Evolutionary conservation across 352 stramenopile species (phyloP).

Genomic region (Globisporangium rhizosaccharum): DNA sequence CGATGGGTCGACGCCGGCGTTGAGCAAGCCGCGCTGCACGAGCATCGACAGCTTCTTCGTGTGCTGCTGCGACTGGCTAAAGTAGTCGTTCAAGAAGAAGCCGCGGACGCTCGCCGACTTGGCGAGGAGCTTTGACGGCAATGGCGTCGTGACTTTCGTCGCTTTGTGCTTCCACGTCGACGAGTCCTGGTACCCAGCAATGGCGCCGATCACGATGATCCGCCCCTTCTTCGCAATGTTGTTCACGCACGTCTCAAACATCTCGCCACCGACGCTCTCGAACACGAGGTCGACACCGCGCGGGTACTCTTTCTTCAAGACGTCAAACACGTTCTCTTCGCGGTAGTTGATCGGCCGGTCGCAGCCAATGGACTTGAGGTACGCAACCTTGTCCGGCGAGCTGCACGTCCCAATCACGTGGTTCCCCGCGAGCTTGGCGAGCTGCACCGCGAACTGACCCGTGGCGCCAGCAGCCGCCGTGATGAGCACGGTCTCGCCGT

Average conservation of each 20-base stretch:
- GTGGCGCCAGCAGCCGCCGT: slow-evolving; percentile 48
- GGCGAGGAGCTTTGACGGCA: slow-evolving; percentile 32
- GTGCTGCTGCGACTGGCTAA: slow-evolving; percentile 22
- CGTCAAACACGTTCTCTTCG: slow-evolving; percentile 41
- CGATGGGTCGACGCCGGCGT: slow-evolving; percentile 31
- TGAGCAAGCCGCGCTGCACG: slow-evolving; percentile 32
- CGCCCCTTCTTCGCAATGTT: slow-evolving; percentile 26
- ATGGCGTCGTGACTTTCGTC: slow-evolving; percentile 17
- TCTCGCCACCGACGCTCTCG: slow-evolving; percentile 37
- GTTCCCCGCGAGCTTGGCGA: slow-evolving; percentile 67
- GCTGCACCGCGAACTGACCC: slow-evolving; percentile 64
- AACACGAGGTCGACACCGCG: slow-evolving; percentile 39
- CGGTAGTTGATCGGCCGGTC: slow-evolving; percentile 75
- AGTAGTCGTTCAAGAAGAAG: slow-evolving; percentile 41
- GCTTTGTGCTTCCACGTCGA: slow-evolving; percentile 40
- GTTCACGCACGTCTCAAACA: slow-evolving; percentile 32
- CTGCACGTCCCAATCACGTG: slow-evolving; percentile 62
- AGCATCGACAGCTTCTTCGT: slow-evolving; percentile 38
- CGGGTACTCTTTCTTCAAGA: slow-evolving; percentile 50
- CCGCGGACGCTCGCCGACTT: slow-evolving; percentile 40
- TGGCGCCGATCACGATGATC: slow-evolving; percentile 38
- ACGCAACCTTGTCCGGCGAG: slow-evolving; percentile 74
- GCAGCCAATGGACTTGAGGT: slow-evolving; percentile 45
- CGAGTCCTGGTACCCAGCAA: slow-evolving; percentile 43
- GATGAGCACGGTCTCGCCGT: slow-evolving; percentile 38